Evolutionary conservation across 2,329 filamentous ascomycete genomes (phyloP).

Genomic region (Ascochyta koolunga): DNA sequence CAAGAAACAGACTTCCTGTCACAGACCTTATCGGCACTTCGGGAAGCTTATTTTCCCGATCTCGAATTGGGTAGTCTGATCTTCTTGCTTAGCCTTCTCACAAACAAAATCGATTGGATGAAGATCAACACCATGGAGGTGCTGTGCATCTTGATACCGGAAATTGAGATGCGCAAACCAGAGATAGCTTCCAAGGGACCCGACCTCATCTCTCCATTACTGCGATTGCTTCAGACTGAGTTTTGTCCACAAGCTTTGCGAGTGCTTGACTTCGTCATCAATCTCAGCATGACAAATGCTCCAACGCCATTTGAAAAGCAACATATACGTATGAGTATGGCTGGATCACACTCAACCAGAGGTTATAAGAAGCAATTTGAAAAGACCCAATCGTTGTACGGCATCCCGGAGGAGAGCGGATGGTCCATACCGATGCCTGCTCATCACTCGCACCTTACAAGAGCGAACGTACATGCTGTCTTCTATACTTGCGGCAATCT

Average conservation of each 20-base stretch:
- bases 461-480: conserved; percentile 91
- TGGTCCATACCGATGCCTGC: conserved; percentile 97
- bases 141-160: conserved; percentile 80
- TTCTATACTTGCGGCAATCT: conserved; percentile 84
- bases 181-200: conserved; percentile 91
- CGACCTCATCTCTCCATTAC: conserved; percentile 89
- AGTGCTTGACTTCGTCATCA: conserved; percentile 94
- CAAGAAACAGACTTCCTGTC: conserved; percentile 76
- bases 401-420: conserved; percentile 92
- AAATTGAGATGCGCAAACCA: conserved; percentile 89
- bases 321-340: conserved; percentile 98
- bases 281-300: conserved; percentile 88
- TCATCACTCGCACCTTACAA: conserved; percentile 82
- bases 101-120: conserved; percentile 87
- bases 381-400: conserved; percentile 90
- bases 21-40: conserved; percentile 75
- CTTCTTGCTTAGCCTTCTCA: conserved; percentile 88
- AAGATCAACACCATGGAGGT: conserved; percentile 93
- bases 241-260: conserved; percentile 91
- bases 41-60: conserved; percentile 78
- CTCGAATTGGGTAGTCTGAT: conserved; percentile 85
- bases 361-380: conserved; percentile 93
- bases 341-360: conserved; percentile 77
- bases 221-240: conserved; percentile 88
- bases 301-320: conserved; percentile 82